A percentile compares a stretch with the other conserved stretches of the same genome.
Conservation (phyloP, 306 rosid species). For the Potentilla sterilis region DNA sequence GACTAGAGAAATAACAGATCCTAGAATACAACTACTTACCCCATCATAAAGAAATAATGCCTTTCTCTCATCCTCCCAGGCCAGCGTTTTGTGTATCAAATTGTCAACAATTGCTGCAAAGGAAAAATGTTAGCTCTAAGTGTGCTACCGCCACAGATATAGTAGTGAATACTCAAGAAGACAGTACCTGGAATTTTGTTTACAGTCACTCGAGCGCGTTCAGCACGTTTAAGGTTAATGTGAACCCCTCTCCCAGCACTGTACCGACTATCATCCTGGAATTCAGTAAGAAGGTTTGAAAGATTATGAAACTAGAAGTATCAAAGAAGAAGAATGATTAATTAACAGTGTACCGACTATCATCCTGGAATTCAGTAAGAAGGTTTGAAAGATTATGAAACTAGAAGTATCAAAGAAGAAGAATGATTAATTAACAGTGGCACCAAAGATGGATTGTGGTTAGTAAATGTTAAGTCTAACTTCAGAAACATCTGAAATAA, state of each 20-base stretch:
- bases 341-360: constrained; percentile 76
- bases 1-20: constrained; percentile 10
- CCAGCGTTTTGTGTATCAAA: constrained; percentile 66
- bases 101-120: constrained; percentile 84
- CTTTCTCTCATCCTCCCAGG: constrained; percentile 86
- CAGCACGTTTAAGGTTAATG: constrained; percentile 93
- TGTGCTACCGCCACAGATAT: constrained; percentile 8
- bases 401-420: background rate
- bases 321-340: too few species aligned
- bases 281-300: constrained; percentile 11
- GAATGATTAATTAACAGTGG: background rate
- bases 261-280: constrained; percentile 82
- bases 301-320: background rate
- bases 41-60: constrained; percentile 77
- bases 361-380: constrained; percentile 56
- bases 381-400: background rate
- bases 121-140: constrained; percentile 32
- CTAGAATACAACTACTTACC: constrained; percentile 48
- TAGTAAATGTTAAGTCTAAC: background rate
- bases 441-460: background rate
- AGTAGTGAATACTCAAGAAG: constrained; percentile 12
- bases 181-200: constrained; percentile 87
- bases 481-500: background rate
- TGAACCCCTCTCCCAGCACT: constrained; percentile 94
- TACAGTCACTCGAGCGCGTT: constrained; percentile 78